Evolutionary conservation across 805 yeast genomes (phyloP).

Genomic region (Saturnispora dispora): DNA sequence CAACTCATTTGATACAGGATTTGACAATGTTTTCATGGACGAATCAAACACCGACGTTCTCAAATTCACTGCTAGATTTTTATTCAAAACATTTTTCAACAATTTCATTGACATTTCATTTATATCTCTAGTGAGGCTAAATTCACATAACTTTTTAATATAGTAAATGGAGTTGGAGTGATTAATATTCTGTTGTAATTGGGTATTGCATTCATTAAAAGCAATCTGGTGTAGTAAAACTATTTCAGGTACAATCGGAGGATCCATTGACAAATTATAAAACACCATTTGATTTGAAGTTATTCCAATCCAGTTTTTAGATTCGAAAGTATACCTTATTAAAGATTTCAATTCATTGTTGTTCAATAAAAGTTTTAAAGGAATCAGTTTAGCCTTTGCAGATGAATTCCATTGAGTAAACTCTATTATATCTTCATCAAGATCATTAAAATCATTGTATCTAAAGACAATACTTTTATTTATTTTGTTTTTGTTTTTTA

Average conservation of each 20-base stretch:
- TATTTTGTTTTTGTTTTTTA: not conserved
- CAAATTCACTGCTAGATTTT: not conserved
- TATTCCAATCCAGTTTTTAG: slow-evolving; percentile 2
- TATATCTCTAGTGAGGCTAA: not conserved
- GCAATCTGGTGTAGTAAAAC: not conserved
- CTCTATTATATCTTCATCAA: not conserved
- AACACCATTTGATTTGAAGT: not conserved
- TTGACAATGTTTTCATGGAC: not conserved
- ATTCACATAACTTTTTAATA: slow-evolving; percentile 1
- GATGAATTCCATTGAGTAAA: slow-evolving; percentile 3
- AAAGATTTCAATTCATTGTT: not conserved
- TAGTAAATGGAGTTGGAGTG: not conserved
- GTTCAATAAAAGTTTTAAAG: not conserved
- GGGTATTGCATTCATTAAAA: not conserved
- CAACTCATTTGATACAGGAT: not conserved
- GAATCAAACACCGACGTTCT: not conserved
- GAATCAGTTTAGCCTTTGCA: not conserved
- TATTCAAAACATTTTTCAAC: not conserved
- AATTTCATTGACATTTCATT: not conserved
- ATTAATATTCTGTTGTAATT: not conserved
- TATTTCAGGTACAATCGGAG: not conserved
- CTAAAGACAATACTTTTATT: not conserved
- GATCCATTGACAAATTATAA: not conserved
- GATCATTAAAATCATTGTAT: not conserved
- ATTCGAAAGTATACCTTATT: not conserved